Evolutionary conservation across 345 rosid genomes (phyloP), one percentile per base, ranked within the genome.

Genomic region (Syzygium grande): DNA sequence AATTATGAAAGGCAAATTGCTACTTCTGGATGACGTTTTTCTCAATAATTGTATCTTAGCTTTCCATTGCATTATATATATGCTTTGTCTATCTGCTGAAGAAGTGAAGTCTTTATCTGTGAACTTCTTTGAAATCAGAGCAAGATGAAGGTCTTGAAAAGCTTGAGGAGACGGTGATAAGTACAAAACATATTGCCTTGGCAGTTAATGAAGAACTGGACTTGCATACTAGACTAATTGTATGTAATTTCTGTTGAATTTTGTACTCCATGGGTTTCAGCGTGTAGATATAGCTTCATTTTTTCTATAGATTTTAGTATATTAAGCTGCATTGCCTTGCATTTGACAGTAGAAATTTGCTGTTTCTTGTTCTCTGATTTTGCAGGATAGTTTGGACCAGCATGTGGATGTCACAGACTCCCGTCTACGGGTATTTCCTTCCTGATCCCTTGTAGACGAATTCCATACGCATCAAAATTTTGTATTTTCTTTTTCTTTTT

Each of bases 131-230:
- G 54, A 46, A 59, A 88, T 55, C 91, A 92, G 94, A 92, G 89
- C 94, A 92, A 91, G 94, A 92, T 84, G 92, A 92, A 65, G 92
- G 93, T 55, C 93, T 92, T 80, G 94, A 88, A 51, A 91, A 92
- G 88, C 89, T 92, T 83, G 93, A 92, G 79, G 92, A 85, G 89
- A 91, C 94, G 0, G 92, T 92, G 51, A 88, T 51, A 63, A 92
- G 94, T 88, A 92, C 94, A 86, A 92, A 91, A 87, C 94, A 92
- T 68, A 90, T 92, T 88, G 92, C 94, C 29, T 88, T 92, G 89
- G 91, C 92, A 22, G 92, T 92, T 86, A 91, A 92, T 52, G 92
- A 92, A 90, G 94, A 92, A 89, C 93, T 91, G 68, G 91, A 87
- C 87, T 88, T 92, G 86, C 94, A 92, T 86, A 80, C 91, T 27